Evolutionary conservation across 495 filamentous ascomycete species (phyloP).

Genomic region (Pyrenula massariospora): DNA sequence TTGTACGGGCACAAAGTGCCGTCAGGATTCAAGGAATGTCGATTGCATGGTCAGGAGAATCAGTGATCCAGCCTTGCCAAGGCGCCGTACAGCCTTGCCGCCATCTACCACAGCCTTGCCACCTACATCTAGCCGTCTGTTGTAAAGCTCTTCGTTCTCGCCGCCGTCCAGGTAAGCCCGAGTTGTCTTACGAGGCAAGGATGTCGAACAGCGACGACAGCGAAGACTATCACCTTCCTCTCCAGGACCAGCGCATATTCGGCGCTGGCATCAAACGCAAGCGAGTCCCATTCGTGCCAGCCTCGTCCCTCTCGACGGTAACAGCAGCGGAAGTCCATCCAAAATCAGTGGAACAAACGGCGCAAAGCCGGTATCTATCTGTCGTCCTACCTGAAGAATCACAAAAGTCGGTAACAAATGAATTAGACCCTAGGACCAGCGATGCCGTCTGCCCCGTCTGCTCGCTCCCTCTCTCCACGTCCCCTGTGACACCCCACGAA

Average conservation of each 20-base stretch:
- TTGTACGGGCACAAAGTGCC: no score
- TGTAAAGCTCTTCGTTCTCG: no score
- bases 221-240: slow-evolving; percentile 55
- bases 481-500: slow-evolving; percentile 40
- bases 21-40: no score
- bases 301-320: slow-evolving; percentile 8
- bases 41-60: no score
- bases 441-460: slow-evolving; percentile 43
- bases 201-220: slow-evolving; percentile 23
- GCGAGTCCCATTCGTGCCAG: slow-evolving; percentile 67
- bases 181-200: neutral
- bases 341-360: slow-evolving; percentile 16
- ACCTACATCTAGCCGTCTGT: no score
- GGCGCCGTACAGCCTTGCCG: neutral
- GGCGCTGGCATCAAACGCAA: slow-evolving; percentile 67
- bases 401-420: slow-evolving; percentile 1
- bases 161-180: no score
- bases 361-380: slow-evolving; percentile 58
- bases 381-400: slow-evolving; percentile 46
- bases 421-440: neutral
- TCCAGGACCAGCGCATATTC: slow-evolving; percentile 66
- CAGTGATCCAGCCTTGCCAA: neutral
- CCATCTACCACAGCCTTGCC: neutral
- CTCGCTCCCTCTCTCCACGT: slow-evolving; percentile 34
- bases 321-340: slow-evolving; percentile 13